Conservation (phyloP, 2,329 filamentous ascomycete genomes). For the Ramularia collo-cygni region DNA sequence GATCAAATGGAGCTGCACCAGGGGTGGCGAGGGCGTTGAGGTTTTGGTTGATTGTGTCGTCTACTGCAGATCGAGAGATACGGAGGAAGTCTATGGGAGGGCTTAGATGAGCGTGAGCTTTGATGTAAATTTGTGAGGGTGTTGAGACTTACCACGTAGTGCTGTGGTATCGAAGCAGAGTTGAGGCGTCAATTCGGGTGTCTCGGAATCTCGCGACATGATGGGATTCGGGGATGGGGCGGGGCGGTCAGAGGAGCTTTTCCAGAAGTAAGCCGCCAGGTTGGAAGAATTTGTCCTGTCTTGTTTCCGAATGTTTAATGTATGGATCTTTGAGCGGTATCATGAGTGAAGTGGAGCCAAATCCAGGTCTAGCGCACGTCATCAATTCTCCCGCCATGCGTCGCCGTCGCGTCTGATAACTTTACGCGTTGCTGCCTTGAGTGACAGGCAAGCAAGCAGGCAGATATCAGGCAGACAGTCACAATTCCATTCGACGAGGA, state of each 20-base stretch:
- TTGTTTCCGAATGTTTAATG: too few relatives aligned
- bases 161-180: conserved; percentile 49
- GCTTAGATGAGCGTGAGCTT: conserved; percentile 28
- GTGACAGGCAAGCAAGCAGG: neutral
- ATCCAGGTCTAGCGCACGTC: too few relatives aligned
- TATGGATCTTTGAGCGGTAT: too few relatives aligned
- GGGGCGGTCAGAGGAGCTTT: conserved; percentile 12
- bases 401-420: too few relatives aligned
- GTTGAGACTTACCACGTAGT: conserved; percentile 36
- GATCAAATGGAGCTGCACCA: conserved; percentile 65
- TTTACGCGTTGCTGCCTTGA: too few relatives aligned
- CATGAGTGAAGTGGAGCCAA: too few relatives aligned
- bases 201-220: conserved; percentile 38
- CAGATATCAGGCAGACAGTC: neutral
- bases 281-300: conserved; percentile 3
- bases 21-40: conserved; percentile 84
- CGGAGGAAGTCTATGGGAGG: conserved; percentile 73
- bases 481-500: too few relatives aligned
- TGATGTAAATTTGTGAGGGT: conserved; percentile 2
- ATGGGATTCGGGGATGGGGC: conserved; percentile 10
- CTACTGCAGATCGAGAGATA: conserved; percentile 73
- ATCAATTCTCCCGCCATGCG: too few relatives aligned
- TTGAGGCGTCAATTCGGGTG: conserved; percentile 39
- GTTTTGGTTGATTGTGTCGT: conserved; percentile 90
- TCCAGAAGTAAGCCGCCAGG: conserved; percentile 28